Evolutionary conservation across 768 basidiomycete genomes (phyloP).

Genomic region (Suillus luteus): DNA sequence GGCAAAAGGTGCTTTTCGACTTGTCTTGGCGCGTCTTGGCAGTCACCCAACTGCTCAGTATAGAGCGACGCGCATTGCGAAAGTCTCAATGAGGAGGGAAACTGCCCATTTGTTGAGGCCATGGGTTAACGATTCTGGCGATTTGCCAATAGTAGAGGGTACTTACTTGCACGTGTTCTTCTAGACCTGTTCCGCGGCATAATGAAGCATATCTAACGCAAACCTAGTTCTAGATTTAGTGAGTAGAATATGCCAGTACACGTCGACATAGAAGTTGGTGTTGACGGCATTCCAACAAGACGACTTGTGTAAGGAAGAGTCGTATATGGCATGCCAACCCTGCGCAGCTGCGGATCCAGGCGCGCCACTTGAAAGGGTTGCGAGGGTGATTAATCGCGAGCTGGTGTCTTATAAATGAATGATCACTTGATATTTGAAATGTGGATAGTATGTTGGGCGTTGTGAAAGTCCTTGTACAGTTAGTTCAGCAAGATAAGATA

Average conservation of each 20-base stretch:
- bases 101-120: neutral
- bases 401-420: neutral
- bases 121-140: no score
- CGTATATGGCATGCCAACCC: neutral
- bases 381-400: neutral
- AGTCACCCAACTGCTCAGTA: neutral
- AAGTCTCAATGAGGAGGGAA: neutral
- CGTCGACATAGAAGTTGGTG: neutral
- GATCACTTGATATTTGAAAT: neutral
- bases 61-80: neutral
- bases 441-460: neutral
- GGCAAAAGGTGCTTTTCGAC: neutral
- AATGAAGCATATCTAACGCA: no score
- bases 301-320: neutral
- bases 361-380: neutral
- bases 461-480: neutral
- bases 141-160: no score
- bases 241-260: neutral
- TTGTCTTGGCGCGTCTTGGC: neutral
- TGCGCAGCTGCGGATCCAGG: neutral
- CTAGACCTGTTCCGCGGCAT: no score
- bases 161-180: no score
- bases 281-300: neutral
- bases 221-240: no score
- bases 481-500: slow-evolving; percentile 9